Evolutionary conservation across 768 basidiomycete species (phyloP), one percentile per base, ranked within the genome.

Genomic region (Leccinum boreale): DNA sequence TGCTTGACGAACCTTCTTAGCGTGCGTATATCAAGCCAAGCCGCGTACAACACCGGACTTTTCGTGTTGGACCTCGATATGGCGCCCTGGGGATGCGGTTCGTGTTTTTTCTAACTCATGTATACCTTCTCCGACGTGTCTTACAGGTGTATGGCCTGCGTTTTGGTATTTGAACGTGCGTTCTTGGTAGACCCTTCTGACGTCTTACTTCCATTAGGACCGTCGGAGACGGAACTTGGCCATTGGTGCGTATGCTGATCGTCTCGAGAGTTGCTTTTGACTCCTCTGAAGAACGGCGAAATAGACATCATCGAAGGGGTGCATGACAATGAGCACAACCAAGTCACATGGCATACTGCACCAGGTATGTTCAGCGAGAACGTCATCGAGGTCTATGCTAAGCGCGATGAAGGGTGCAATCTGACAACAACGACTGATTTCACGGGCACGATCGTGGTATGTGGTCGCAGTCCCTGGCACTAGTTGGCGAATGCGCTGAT

Each of bases 11-110:
- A 51, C 17, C 33, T 53, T 44, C 31, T 42, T 23, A 90, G 93
- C 62, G 87, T 96, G 57, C 86, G 93, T 47, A 85, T 96, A 70
- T 84, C 83, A 48, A 87, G 85, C 61, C 67, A 79, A 39, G 76
- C 78, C 7, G 67, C 75, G 48, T 91, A 90, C 67, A 88, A 84
- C 58, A 84, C 86, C 10, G 93, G 93, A 29, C 76, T 96, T 21
- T 92, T 94, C 67, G 81, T 96, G 58, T 77, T 95, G 24, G 93
- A 96, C 68, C 78, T 92, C 31, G 84, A 87, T 57, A 85, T 81
- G 70, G 92, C 92, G 48, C 93, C 93, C 0, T 92, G 87, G 84
- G 94, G 93, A 54, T 96, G 93, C 73, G 91, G 92, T 84, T 3
- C 21, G 64, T 50, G 29, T 44, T 24, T 31, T 53, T 42, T 39